Evolutionary conservation across 345 rosid species (phyloP), one percentile per base, ranked within the genome.

Genomic region (Pistacia vera): DNA sequence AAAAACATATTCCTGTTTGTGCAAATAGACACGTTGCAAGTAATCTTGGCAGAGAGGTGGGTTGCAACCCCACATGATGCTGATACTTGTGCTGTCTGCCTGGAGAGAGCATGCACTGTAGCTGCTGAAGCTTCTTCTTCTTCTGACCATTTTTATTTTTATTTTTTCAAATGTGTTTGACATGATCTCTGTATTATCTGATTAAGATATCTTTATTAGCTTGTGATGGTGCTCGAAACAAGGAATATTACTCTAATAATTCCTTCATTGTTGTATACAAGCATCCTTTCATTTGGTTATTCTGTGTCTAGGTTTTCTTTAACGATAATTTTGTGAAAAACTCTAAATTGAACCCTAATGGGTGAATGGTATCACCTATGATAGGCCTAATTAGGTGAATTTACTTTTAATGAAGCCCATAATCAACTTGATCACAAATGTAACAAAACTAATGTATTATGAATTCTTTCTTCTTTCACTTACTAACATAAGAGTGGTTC

Each of bases 41-140:
- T 46, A 44, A 63, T 71, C 36, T 60, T 75, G 84, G 81, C 85
- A 93, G 99, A 83, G 98, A n/a, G 78, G 74, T 36, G 99, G 98
- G 66, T 80, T 93, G 89, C 99, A 92, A 66, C 87, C 55, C 76
- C 89, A 14, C 95, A 96, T 68, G 99, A 96, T 67, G 84, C 84
- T 17, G 99, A 96, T 73, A 86, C 85, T 8, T 96, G 99, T 79
- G 97, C 99, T 25, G 98, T 96, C 74, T 96, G 99, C 90, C 85
- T 96, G 54, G 99, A 93, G 84, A 88, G 92, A 20, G n/a, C n/a
- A n/a, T n/a, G n/a, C n/a, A n/a, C n/a, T n/a, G n/a, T n/a, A n/a
- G n/a, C n/a, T n/a, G n/a, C n/a, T n/a, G n/a, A n/a, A n/a, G n/a
- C n/a, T n/a, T n/a, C n/a, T n/a, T n/a, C n/a, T n/a, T n/a, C n/a